phyloP scores from a whole-genome alignment of 306 rosid genomes.

The Glycine soja region DNA sequence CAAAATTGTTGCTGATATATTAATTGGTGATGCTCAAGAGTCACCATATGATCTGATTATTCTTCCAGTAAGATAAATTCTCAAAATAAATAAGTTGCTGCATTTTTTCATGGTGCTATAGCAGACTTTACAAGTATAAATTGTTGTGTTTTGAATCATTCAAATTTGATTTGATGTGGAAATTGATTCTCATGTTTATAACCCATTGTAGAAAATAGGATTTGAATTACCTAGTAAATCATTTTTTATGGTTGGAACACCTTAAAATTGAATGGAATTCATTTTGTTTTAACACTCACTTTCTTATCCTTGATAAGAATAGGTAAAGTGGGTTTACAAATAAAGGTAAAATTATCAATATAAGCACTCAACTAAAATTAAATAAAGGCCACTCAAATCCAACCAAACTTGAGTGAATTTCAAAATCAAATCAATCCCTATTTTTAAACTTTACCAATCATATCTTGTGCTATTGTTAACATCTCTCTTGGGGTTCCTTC shows the following conservation, averaged over 20 bases:
- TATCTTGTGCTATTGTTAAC: neutral
- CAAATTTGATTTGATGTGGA: neutral
- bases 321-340: neutral
- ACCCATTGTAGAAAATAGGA: neutral
- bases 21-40: constrained; percentile 72
- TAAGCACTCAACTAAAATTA: neutral
- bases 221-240: constrained; percentile 17
- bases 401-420: constrained; percentile 30
- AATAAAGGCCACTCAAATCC: constrained; percentile 3
- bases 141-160: constrained; percentile 4
- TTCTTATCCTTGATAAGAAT: neutral
- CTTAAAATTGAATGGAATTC: neutral
- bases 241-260: constrained; percentile 10
- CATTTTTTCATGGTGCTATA: constrained; percentile 3
- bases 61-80: constrained; percentile 76
- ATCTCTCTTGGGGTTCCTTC: constrained; percentile 13
- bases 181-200: neutral
- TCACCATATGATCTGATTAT: constrained; percentile 78
- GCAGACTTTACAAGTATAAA: neutral
- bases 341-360: no score
- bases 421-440: neutral
- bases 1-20: constrained; percentile 82
- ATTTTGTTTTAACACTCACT: constrained; percentile 6
- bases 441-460: neutral
- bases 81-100: constrained; percentile 32